phyloP scores from a whole-genome alignment of 2,329 filamentous ascomycete genomes.

The Pestalotiopsis sp. region DNA sequence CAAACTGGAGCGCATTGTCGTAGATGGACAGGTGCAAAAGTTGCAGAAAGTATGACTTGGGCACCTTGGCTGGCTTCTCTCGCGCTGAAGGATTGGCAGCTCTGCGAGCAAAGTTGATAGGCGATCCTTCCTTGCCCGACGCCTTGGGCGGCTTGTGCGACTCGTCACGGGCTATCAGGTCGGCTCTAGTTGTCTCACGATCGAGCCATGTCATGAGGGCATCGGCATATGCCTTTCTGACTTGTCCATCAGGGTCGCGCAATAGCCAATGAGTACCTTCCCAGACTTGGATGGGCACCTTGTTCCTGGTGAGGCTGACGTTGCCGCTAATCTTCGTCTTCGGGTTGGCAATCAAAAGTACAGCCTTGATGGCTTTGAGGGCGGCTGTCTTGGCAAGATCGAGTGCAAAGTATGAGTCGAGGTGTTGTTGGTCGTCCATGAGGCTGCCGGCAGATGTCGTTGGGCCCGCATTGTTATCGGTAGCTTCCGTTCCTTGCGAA shows the following conservation, averaged over 20 bases:
- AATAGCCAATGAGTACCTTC: constrained; percentile 96
- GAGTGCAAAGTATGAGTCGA: constrained; percentile 56
- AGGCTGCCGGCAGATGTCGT: constrained; percentile 40
- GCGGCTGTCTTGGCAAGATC: constrained; percentile 63
- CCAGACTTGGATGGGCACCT: constrained; percentile 82
- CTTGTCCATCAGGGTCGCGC: constrained; percentile 74
- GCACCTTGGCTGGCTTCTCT: constrained; percentile 56
- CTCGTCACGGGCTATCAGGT: constrained; percentile 65
- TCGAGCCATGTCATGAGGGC: constrained; percentile 83
- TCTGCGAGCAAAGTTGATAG: constrained; percentile 55
- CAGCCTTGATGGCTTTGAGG: constrained; percentile 78
- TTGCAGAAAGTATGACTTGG: constrained; percentile 74
- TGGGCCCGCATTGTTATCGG: constrained; percentile 34
- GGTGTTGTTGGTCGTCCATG: constrained; percentile 44
- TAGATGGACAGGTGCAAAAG: constrained; percentile 87
- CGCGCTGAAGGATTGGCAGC: constrained; percentile 66
- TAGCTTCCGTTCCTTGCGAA: constrained; percentile 49
- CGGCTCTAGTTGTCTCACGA: constrained; percentile 71
- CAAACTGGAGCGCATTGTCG: constrained; percentile 77
- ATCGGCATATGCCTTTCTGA: constrained; percentile 84
- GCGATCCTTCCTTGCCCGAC: constrained; percentile 42
- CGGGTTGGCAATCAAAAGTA: constrained; percentile 79
- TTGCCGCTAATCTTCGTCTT: constrained; percentile 60
- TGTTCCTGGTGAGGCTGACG: constrained; percentile 70
- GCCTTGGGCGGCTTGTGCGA: constrained; percentile 45